phyloP scores from a whole-genome alignment of 371 early-diverging fungal species.

The Apophysomyces ossiformis region DNA sequence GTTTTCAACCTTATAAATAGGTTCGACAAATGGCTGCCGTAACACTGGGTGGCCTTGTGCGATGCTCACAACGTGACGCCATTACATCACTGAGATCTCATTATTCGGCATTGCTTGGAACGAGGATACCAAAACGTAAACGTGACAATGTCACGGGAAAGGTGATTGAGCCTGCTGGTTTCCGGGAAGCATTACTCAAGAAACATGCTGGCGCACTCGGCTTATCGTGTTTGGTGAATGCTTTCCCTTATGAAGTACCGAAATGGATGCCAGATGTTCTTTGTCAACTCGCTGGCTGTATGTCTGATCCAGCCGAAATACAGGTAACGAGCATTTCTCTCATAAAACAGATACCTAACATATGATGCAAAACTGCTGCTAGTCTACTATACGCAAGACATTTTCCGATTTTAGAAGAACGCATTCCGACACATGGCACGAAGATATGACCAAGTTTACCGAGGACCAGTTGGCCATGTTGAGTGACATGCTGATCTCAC shows the following conservation, averaged over 20 bases:
- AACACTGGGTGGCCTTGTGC: constrained; percentile 84
- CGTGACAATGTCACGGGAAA: constrained; percentile 48
- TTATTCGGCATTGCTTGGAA: constrained; percentile 37
- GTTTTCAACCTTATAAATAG: constrained; percentile 31
- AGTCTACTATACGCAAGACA: constrained; percentile 82
- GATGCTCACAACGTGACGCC: constrained; percentile 83
- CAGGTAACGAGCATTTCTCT: constrained; percentile 45
- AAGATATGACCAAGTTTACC: constrained; percentile 78
- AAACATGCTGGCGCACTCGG: constrained; percentile 92
- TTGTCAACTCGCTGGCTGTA: constrained; percentile 73
- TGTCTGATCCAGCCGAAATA: constrained; percentile 89
- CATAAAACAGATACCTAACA: neutral
- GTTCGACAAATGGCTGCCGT: constrained; percentile 83
- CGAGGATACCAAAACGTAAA: constrained; percentile 50
- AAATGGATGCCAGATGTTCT: constrained; percentile 88
- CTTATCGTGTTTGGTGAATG: constrained; percentile 79
- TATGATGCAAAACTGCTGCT: neutral
- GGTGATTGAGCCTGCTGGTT: constrained; percentile 53
- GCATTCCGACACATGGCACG: constrained; percentile 94
- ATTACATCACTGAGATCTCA: constrained; percentile 58
- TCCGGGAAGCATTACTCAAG: constrained; percentile 64
- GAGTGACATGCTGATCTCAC: constrained; percentile 87
- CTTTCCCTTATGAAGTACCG: constrained; percentile 93
- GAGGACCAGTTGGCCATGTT: constrained; percentile 79
- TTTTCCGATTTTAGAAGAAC: constrained; percentile 93